Conservation (phyloP, 768 basidiomycete genomes). For the Hericium coralloides region DNA sequence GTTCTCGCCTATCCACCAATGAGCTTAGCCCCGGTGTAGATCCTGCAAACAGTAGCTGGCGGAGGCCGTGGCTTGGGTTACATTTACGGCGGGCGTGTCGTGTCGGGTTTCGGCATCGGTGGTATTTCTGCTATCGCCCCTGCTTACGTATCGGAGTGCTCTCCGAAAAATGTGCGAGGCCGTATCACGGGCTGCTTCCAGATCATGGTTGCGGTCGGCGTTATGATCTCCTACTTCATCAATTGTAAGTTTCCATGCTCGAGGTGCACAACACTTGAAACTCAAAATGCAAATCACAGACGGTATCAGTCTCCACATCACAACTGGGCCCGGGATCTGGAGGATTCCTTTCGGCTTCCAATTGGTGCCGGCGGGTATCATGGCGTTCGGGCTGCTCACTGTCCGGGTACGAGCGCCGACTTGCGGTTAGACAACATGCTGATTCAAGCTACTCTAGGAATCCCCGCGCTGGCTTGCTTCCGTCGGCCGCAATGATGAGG, state of each 20-base stretch:
- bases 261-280: not conserved
- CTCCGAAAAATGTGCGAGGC: conserved; percentile 80
- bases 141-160: conserved; percentile 79
- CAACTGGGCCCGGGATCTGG: conserved; percentile 45
- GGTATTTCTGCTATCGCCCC: conserved; percentile 80
- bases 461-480: conserved; percentile 74
- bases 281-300: conserved; percentile 26
- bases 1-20: not conserved
- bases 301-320: conserved; percentile 49
- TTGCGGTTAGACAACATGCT: not conserved
- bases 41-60: conserved; percentile 61
- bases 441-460: conserved; percentile 32
- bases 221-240: conserved; percentile 79
- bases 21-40: conserved; percentile 27
- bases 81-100: conserved; percentile 75
- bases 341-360: conserved; percentile 68
- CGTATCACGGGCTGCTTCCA: conserved; percentile 83
- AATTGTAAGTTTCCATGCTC: conserved; percentile 44
- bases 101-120: conserved; percentile 76
- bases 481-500: conserved; percentile 45
- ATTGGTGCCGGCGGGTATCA: conserved; percentile 64
- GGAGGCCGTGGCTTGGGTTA: conserved; percentile 48
- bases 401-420: conserved; percentile 36
- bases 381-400: conserved; percentile 58
- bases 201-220: conserved; percentile 78